These are phyloP conservation scores for Fraxinus velutina DNA, from an alignment of 305 asterid genomes.

Conservation along the genomic window DNA sequence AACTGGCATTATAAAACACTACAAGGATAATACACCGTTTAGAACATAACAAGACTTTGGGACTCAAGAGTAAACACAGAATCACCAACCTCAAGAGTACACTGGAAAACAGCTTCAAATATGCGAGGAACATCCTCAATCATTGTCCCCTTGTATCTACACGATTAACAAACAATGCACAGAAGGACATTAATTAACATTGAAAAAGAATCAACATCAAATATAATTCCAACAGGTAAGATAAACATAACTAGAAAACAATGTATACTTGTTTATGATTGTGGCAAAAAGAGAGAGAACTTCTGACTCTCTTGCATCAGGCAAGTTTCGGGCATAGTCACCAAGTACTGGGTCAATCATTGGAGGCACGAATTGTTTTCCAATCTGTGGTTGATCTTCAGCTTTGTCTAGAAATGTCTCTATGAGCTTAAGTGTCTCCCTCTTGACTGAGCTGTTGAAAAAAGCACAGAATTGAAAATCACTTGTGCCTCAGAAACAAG, in stretches of 20 bases:
- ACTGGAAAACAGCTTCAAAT: slow-evolving; percentile 95
- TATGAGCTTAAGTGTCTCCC: slow-evolving; percentile 90
- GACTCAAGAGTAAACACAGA: not conserved
- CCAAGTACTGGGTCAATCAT: slow-evolving; percentile 98
- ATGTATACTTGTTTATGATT: slow-evolving; percentile 80
- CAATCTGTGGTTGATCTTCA: slow-evolving; percentile 84
- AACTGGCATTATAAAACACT: not conserved
- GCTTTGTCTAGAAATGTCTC: slow-evolving; percentile 97
- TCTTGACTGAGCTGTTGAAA: slow-evolving; percentile 79
- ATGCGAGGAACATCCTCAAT: slow-evolving; percentile 91
- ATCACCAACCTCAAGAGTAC: slow-evolving; percentile 86
- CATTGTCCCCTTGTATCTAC: slow-evolving; percentile 85
- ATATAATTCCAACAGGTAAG: not conserved
- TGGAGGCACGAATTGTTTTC: slow-evolving; percentile 94
- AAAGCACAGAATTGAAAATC: slow-evolving; percentile 4
- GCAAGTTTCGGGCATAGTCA: slow-evolving; percentile 88
- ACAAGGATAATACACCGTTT: not conserved
- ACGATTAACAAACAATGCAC: slow-evolving; percentile 15
- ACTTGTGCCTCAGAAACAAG: not conserved
- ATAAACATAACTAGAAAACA: not conserved
- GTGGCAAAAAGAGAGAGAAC: slow-evolving; percentile 95
- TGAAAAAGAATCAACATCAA: slow-evolving; percentile 15
- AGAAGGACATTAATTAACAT: not conserved
- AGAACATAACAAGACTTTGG: not conserved
- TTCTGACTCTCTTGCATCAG: slow-evolving; percentile 99